Percentiles rank a stretch among this genome's conserved stretches.
Conservation (phyloP, 2,329 filamentous ascomycete genomes). For the Blastomyces parvus region DNA sequence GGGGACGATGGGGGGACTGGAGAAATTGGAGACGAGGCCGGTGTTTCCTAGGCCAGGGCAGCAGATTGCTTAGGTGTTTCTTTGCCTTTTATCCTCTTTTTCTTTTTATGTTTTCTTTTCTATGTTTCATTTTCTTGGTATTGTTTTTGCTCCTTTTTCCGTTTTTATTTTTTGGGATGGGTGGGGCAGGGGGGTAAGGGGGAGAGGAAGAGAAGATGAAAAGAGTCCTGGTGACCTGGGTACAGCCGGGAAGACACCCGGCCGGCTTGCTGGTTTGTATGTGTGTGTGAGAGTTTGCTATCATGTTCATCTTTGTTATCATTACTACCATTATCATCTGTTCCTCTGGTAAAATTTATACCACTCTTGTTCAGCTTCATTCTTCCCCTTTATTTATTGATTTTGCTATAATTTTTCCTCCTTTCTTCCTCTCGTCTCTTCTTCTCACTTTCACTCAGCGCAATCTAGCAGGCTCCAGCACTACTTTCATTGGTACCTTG, state of each 20-base stretch:
- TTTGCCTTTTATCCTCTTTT: too few relatives aligned
- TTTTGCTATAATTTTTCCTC: too few relatives aligned
- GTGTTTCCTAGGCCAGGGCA: conserved; percentile 74
- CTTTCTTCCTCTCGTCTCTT: too few relatives aligned
- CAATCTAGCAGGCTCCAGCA: too few relatives aligned
- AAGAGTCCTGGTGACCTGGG: neutral
- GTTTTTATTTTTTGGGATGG: neutral
- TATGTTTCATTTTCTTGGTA: too few relatives aligned
- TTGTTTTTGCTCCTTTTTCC: too few relatives aligned
- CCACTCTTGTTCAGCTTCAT: neutral
- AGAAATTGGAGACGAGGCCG: conserved; percentile 67
- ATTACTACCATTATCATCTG: neutral
- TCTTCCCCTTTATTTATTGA: too few relatives aligned
- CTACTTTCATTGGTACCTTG: neutral
- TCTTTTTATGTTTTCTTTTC: too few relatives aligned
- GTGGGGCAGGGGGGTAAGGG: neutral
- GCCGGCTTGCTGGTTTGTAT: neutral
- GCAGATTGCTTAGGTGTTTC: conserved; percentile 17
- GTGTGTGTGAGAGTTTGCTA: neutral
- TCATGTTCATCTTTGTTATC: neutral
- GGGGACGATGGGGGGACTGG: conserved; percentile 64
- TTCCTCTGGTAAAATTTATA: neutral
- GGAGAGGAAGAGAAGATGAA: neutral
- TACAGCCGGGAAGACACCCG: neutral
- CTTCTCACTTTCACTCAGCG: too few relatives aligned